Base-by-base conservation (phyloP, 371 early-diverging fungal species). In the Mucor racemosus region DNA sequence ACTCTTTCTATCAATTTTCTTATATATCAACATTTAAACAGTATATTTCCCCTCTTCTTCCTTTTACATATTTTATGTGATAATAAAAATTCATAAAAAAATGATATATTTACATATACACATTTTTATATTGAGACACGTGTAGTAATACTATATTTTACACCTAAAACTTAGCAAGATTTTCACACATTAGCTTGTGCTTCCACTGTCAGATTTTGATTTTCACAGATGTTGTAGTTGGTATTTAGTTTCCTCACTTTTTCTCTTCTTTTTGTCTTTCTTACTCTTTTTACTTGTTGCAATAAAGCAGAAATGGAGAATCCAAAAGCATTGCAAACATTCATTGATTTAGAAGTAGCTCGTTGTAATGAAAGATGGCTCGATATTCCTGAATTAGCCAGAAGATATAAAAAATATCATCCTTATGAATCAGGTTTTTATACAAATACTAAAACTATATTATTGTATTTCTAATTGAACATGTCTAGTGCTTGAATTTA, bases 351-450 rank as follows among this genome's bases (percentile, higher is more conserved):
- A 17, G 88, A 88, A 60, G 60, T 72, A 21, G 88, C 87, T 6
- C 80, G 88, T 7, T 88, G 86, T 62, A 79, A 79, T 53, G 88
- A 85, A 7, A 72, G 72, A 46, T 90, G 89, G 89, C 55, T 46
- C 9, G 72, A 76, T 31, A 75, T 90, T 48, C 84, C 86, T 64
- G 86, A 88, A 57, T 79, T 90, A 21, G 88, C 91, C 13, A 79
- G 85, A 59, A 80, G 86, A 26, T 90, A 89, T 64, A 68, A 84
- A 55, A 90, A 89, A 64, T 87, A 87, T 65, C 84, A 86, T 62
- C 80, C 87, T 19, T 76, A 85, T 17, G 91, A 89, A 55, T 72
- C 84, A 72, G 90, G 92, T 89, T 71, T 55, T 26, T 13, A 21
- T 38, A 3, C 4, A 13, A 14, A 35, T 50, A n/a, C n/a, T 34